These are phyloP conservation scores for Polyporus arcularius DNA, from an alignment of 768 basidiomycete genomes.

Conservation along the genomic window DNA sequence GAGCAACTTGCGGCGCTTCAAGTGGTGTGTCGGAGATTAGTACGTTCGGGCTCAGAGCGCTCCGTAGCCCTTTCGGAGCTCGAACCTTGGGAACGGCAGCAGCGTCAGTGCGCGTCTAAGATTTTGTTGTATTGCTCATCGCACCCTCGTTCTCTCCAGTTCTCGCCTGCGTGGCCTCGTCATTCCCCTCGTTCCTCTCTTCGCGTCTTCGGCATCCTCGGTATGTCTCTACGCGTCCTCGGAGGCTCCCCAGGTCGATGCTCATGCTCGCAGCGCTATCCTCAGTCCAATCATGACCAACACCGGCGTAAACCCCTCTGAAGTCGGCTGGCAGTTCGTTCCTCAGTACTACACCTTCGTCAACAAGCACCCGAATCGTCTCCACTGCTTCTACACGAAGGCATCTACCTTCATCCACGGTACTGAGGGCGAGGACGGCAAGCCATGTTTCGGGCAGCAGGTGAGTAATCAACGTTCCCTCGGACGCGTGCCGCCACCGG, in stretches of 20 bases:
- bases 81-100: neutral
- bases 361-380: slow-evolving; percentile 94
- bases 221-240: slow-evolving; percentile 32
- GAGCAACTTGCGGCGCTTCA: neutral
- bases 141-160: slow-evolving; percentile 14
- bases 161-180: slow-evolving; percentile 30
- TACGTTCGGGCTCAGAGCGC: neutral
- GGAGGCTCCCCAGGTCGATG: slow-evolving; percentile 14
- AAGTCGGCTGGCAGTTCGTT: slow-evolving; percentile 99
- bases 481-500: slow-evolving; percentile 1
- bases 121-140: slow-evolving; percentile 27
- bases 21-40: neutral
- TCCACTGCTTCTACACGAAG: slow-evolving; percentile 99
- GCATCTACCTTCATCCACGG: slow-evolving; percentile 96
- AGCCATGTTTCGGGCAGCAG: slow-evolving; percentile 90
- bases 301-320: slow-evolving; percentile 71
- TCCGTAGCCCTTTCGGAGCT: neutral
- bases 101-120: slow-evolving; percentile 27
- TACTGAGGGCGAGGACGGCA: slow-evolving; percentile 92
- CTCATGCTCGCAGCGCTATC: slow-evolving; percentile 10
- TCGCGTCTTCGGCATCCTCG: slow-evolving; percentile 19
- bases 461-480: slow-evolving; percentile 45
- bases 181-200: slow-evolving; percentile 24
- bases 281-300: slow-evolving; percentile 28
- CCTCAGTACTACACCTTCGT: slow-evolving; percentile 99